Conservation (phyloP, 2,329 filamentous ascomycete species). For the Phialophora tarda region DNA sequence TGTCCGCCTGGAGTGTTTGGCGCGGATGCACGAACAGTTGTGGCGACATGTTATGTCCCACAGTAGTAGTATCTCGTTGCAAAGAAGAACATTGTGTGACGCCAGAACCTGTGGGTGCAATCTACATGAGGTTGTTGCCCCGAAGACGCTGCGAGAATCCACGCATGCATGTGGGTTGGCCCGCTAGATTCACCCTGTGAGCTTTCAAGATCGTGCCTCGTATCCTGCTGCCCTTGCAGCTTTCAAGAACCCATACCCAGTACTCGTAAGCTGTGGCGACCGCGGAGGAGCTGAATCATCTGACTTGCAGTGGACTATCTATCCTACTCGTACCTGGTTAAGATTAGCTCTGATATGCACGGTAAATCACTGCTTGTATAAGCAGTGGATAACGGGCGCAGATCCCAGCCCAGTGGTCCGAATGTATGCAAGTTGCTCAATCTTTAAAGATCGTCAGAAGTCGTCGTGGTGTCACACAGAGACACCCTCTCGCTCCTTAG, state of each 20-base stretch:
- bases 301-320: neutral
- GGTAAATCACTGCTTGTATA: slow-evolving; percentile 6
- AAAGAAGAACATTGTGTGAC: neutral
- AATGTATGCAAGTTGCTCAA: neutral
- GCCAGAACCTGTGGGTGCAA: neutral
- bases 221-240: neutral
- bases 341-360: neutral
- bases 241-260: no score
- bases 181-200: no score
- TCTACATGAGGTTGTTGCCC: neutral
- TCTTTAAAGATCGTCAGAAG: neutral
- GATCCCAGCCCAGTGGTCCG: neutral
- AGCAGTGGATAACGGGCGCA: neutral
- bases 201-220: no score
- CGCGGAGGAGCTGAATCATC: neutral
- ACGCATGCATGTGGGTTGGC: neutral
- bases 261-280: neutral
- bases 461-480: neutral
- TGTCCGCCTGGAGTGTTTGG: neutral
- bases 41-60: neutral
- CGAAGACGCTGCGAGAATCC: neutral
- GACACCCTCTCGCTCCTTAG: neutral
- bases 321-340: neutral
- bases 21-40: neutral
- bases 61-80: neutral